These are phyloP conservation scores for Aspergillus brunneoviolaceus DNA, from an alignment of 2,329 filamentous ascomycete species.

Conservation along the genomic window DNA sequence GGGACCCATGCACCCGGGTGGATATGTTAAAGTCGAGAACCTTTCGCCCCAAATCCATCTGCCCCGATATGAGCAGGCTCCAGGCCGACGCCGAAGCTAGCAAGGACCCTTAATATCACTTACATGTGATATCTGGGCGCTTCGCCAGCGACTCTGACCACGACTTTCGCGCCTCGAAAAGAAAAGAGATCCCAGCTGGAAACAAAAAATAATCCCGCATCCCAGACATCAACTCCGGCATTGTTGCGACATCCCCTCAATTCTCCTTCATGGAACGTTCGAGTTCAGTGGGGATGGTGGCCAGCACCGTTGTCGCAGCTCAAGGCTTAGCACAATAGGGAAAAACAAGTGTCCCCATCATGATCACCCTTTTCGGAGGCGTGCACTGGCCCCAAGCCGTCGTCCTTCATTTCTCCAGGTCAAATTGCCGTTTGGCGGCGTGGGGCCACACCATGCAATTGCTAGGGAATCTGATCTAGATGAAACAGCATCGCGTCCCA, in stretches of 20 bases:
- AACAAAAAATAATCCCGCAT: too few relatives aligned
- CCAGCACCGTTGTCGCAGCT: conserved; percentile 1
- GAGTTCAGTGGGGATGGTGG: neutral
- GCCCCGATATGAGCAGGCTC: neutral
- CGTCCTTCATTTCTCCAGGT: conserved; percentile 8
- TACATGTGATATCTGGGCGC: conserved; percentile 1
- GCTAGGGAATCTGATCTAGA: conserved; percentile 4
- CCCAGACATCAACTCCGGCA: neutral
- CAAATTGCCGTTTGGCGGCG: neutral
- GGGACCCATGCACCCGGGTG: conserved; percentile 6
- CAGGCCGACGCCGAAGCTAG: conserved; percentile 5
- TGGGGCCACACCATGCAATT: conserved; percentile 8
- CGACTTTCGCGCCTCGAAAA: neutral
- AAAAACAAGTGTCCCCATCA: conserved; percentile 1
- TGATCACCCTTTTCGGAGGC: neutral
- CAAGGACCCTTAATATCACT: conserved; percentile 1
- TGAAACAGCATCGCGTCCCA: conserved; percentile 5
- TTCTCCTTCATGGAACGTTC: neutral
- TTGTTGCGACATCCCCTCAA: neutral
- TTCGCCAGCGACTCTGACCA: neutral
- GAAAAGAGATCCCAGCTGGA: neutral
- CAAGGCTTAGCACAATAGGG: conserved; percentile 6
- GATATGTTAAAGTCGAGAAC: conserved; percentile 7
- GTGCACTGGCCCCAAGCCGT: conserved; percentile 4
- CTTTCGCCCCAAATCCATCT: neutral